Base-by-base conservation (phyloP, 2,329 filamentous ascomycete genomes). In the Sordariomycetes sp. region DNA sequence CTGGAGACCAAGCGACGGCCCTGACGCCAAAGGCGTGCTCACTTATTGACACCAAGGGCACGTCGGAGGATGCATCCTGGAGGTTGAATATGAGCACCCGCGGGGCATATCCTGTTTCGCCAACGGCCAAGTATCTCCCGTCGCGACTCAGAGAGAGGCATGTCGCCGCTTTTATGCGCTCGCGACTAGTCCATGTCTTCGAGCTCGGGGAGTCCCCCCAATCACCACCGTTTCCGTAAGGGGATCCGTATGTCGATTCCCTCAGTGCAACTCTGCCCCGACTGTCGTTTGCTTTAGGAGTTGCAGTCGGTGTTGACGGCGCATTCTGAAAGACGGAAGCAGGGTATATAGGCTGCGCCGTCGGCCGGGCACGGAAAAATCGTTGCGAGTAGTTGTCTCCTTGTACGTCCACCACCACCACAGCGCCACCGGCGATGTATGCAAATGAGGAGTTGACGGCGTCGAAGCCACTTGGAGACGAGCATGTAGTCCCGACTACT, bases 41-140 rank as follows among this genome's bases (percentile, higher is more conserved):
- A 35, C 77, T 84, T 36, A 98, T 75, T 23, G 84, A 86, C 3
- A 87, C 84, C 6, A 95, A 67, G 3, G 92, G 92, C 1, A 72
- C 72, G 48, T 96, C 88, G 3, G 80, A 82, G 2, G 85, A 83
- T 23, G 72, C 72, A 49, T 94, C 87, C 46, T 83, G 75, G 5
- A 92, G 78, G 21, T 78, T 86, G 59, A 94, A 98, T 35, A 98
- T 80, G 37, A 96, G 68, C 16, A 98, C 86, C 34, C 92, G 75
- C 6, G 92, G 92, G 34, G 82, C 84, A 57, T 96, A 95, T 16
- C 92, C 92, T 4, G 88, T 94, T 72, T 98, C 92, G 48, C 92
- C 92, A 4, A 96, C 83, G 8, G 90, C 92, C 34, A 98, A 67
- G 52, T 83, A 93, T 46, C 76, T 82, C 21, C 85, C 88, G 58